Evolutionary conservation across 805 yeast species (phyloP).

Genomic region (Phaffomyces thermotolerans): DNA sequence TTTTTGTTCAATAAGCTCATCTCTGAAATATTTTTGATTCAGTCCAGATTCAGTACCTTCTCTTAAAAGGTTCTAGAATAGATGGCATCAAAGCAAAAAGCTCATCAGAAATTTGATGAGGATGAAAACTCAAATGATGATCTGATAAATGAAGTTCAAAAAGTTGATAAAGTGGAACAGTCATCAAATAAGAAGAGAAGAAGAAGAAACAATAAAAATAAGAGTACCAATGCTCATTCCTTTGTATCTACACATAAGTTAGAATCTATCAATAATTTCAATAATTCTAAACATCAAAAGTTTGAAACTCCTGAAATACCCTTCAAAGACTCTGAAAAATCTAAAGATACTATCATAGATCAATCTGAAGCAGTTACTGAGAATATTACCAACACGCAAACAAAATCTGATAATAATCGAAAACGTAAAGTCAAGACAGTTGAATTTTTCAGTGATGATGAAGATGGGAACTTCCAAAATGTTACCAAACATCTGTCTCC

Average conservation of each 20-base stretch:
- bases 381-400: neutral
- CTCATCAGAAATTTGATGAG: constrained; percentile 7
- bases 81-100: constrained; percentile 6
- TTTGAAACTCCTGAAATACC: neutral
- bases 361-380: neutral
- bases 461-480: constrained; percentile 21
- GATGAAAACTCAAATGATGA: neutral
- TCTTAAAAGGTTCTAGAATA: no score
- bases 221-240: neutral
- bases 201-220: constrained; percentile 12
- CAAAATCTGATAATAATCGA: constrained; percentile 7
- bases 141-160: no score
- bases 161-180: no score
- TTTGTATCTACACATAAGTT: neutral
- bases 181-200: constrained; percentile 11
- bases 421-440: constrained; percentile 24
- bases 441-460: constrained; percentile 31
- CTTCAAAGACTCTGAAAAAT: neutral
- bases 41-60: no score
- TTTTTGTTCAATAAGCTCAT: neutral
- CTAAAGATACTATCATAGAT: neutral
- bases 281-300: constrained; percentile 3
- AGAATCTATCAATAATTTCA: neutral
- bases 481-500: constrained; percentile 11
- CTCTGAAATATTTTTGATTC: neutral